phyloP scores from a whole-genome alignment of 768 basidiomycete genomes.

The Phylloporus arenicola region DNA sequence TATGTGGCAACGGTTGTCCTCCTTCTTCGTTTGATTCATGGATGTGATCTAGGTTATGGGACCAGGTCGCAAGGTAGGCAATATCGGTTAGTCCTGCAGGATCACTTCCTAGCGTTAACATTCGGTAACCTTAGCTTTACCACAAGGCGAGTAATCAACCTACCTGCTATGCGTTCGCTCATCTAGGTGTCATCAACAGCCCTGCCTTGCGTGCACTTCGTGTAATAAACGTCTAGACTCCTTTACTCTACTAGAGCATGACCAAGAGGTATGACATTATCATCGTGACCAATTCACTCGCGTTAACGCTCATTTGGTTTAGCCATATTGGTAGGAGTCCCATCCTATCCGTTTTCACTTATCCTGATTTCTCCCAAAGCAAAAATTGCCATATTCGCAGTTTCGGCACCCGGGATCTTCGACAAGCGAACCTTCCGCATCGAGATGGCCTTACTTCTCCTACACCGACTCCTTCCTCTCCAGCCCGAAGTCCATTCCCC shows the following conservation, averaged over 20 bases:
- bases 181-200: slow-evolving; percentile 36
- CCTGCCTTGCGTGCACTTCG: slow-evolving; percentile 70
- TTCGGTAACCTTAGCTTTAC: slow-evolving; percentile 50
- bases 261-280: slow-evolving; percentile 56
- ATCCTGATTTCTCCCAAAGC: slow-evolving; percentile 35
- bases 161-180: background rate
- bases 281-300: background rate
- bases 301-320: slow-evolving; percentile 1
- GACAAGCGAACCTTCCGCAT: slow-evolving; percentile 64
- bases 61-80: slow-evolving; percentile 77
- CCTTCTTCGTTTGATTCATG: slow-evolving; percentile 2
- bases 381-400: slow-evolving; percentile 77
- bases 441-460: slow-evolving; percentile 34
- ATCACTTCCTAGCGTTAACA: slow-evolving; percentile 3
- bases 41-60: slow-evolving; percentile 59
- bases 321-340: slow-evolving; percentile 43
- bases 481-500: slow-evolving; percentile 24
- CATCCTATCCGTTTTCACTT: background rate
- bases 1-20: slow-evolving; percentile 23
- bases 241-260: slow-evolving; percentile 71
- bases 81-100: slow-evolving; percentile 2
- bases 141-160: slow-evolving; percentile 53
- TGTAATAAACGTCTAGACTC: slow-evolving; percentile 82
- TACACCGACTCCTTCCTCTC: slow-evolving; percentile 29
- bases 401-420: slow-evolving; percentile 72